A percentile compares a stretch with the other conserved stretches of the same genome.
These are phyloP conservation scores for Penicillium sp. DNA, from an alignment of 2,329 filamentous ascomycete genomes.

Conservation along the genomic window DNA sequence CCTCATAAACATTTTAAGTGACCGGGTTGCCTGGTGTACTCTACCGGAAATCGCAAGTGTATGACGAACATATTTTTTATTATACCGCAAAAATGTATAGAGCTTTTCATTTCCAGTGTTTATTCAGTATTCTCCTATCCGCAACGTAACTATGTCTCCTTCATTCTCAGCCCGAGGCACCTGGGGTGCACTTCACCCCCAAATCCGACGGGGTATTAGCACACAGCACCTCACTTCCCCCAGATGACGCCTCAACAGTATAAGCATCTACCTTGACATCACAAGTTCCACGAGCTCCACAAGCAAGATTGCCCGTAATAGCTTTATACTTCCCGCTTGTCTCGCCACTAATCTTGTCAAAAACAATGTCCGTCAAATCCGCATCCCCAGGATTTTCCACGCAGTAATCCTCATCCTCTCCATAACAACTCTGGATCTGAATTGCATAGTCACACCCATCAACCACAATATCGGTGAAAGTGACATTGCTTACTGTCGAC, in stretches of 20 bases:
- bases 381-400: constrained; percentile 34
- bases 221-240: constrained; percentile 34
- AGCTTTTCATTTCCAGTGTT: not conserved
- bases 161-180: constrained; percentile 32
- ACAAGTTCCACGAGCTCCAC: constrained; percentile 39
- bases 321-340: constrained; percentile 39
- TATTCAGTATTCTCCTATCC: not conserved
- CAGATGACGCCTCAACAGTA: constrained; percentile 35
- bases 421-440: constrained; percentile 49
- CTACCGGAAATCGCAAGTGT: constrained; percentile 3
- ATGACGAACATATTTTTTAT: constrained; percentile 13
- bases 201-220: constrained; percentile 32
- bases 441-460: constrained; percentile 44
- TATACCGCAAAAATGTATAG: constrained; percentile 20
- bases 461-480: constrained; percentile 39
- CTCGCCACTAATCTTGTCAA: constrained; percentile 40
- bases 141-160: not conserved
- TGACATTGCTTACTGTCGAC: constrained; percentile 44
- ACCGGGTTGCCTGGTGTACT: not conserved
- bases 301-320: constrained; percentile 39
- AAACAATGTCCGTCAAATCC: constrained; percentile 34
- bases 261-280: constrained; percentile 35
- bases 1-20: constrained; percentile 16
- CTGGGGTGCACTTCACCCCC: constrained; percentile 34
- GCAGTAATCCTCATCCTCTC: constrained; percentile 38